Evolutionary conservation across 2,329 filamentous ascomycete species (phyloP), one percentile per base, ranked within the genome.

Genomic region (Chaetomium sp.): DNA sequence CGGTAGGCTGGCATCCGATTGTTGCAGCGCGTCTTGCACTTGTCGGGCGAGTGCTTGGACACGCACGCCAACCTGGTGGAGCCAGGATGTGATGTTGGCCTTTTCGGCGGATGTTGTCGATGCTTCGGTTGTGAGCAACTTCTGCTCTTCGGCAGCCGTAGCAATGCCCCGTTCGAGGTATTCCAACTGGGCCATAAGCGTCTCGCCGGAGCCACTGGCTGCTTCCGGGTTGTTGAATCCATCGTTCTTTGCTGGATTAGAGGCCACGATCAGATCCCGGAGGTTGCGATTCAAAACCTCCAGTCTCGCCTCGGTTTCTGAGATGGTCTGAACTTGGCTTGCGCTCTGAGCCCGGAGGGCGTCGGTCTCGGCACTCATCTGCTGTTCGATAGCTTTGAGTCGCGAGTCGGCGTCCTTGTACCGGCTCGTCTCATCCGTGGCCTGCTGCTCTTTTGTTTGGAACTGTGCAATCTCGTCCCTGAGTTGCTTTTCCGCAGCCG

Each of bases 131-230:
- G 65, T 60, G 57, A 74, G 69, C 64, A 81, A 78, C 57, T 81
- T 78, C 71, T 88, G 84, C 69, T 87, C 86, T 19, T 84, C 80
- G 45, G 82, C 80, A 12, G 93, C 83, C 9, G 83, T 82, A 33
- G 81, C 78, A 35, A 95, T 77, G 1, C 86, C 86, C 70, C 85
- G 84, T 65, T 90, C 87, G 3, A 96, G 80, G 71, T 92, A 93
- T 49, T 89, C 85, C 23, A 95, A 76, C 72, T 93, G 89, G 47
- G 73, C 79, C 31, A 76, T 75, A 25, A 89, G 75, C 63, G 81
- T 77, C 21, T 81, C 79, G 8, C 80, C 80, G 16, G 83, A 70
- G 66, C 74, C 74, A 13, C 72, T 74, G 19, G 75, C 69, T 0
- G 83, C 38, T 5, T 27, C 81, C 0, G 82, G 80, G 8, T 77